These are phyloP conservation scores for Glycine tomentella DNA, from an alignment of 306 rosid genomes.

Conservation along the genomic window DNA sequence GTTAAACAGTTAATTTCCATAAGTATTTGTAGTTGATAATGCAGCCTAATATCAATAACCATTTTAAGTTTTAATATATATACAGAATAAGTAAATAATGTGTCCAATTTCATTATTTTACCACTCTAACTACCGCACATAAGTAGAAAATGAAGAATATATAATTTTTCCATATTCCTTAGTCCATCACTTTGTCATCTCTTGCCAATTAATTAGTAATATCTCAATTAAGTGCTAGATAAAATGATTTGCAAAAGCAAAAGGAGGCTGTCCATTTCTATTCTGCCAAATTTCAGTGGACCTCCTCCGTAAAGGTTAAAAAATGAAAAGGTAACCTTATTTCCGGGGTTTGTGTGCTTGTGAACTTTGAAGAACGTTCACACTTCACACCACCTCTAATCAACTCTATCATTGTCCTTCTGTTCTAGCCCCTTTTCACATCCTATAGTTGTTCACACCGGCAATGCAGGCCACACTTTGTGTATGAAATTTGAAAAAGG, in stretches of 20 bases:
- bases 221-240: background rate
- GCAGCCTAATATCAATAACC: no score
- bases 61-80: background rate
- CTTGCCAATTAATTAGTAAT: background rate
- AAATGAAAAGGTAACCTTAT: background rate
- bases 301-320: background rate
- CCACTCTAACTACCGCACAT: background rate
- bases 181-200: background rate
- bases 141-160: background rate
- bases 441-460: constrained; percentile 4
- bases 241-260: background rate
- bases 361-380: constrained; percentile 25
- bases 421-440: constrained; percentile 27
- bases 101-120: constrained; percentile 5
- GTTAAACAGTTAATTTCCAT: background rate
- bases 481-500: constrained; percentile 25
- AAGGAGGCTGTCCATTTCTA: background rate
- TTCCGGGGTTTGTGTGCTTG: constrained; percentile 23
- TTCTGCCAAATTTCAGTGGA: constrained; percentile 5
- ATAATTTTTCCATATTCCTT: background rate
- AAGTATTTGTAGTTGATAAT: background rate
- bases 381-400: constrained; percentile 41
- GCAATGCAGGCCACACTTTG: background rate
- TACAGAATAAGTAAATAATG: background rate
- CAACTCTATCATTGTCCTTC: background rate